phyloP scores from a whole-genome alignment of 2,329 filamentous ascomycete species.

The Talaromyces piceae region DNA sequence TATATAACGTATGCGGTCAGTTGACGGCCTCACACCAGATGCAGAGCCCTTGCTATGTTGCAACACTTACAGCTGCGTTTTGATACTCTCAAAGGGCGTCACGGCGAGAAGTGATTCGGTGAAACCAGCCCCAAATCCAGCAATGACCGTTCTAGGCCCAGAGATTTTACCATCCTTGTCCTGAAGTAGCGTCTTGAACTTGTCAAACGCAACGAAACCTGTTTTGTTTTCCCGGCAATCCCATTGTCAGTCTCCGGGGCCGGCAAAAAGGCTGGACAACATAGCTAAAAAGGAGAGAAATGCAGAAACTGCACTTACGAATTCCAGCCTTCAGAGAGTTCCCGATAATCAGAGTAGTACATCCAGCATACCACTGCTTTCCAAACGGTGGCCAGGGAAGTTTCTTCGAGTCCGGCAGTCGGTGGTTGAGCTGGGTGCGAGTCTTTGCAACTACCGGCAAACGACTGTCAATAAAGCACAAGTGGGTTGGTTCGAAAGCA shows the following conservation, averaged over 20 bases:
- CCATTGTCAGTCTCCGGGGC: background rate
- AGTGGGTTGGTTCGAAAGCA: background rate
- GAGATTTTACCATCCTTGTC: conserved; percentile 83
- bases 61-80: conserved; percentile 71
- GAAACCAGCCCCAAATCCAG: conserved; percentile 88
- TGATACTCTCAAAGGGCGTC: conserved; percentile 95
- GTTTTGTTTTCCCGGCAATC: conserved; percentile 5
- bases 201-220: conserved; percentile 94
- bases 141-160: conserved; percentile 82
- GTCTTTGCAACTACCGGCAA: conserved; percentile 73
- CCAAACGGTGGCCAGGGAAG: conserved; percentile 93
- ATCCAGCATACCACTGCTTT: conserved; percentile 92
- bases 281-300: too few relatives aligned
- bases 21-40: background rate
- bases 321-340: conserved; percentile 96
- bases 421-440: conserved; percentile 82
- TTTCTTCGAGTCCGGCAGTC: conserved; percentile 73
- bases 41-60: background rate
- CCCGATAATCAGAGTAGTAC: conserved; percentile 91
- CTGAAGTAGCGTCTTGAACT: conserved; percentile 76
- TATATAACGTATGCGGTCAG: background rate
- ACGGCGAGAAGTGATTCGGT: conserved; percentile 91
- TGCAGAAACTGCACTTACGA: conserved; percentile 55
- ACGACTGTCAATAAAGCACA: background rate
- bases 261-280: too few relatives aligned